Conservation (phyloP, 2,329 filamentous ascomycete species). For the Thielaviopsis populi region DNA sequence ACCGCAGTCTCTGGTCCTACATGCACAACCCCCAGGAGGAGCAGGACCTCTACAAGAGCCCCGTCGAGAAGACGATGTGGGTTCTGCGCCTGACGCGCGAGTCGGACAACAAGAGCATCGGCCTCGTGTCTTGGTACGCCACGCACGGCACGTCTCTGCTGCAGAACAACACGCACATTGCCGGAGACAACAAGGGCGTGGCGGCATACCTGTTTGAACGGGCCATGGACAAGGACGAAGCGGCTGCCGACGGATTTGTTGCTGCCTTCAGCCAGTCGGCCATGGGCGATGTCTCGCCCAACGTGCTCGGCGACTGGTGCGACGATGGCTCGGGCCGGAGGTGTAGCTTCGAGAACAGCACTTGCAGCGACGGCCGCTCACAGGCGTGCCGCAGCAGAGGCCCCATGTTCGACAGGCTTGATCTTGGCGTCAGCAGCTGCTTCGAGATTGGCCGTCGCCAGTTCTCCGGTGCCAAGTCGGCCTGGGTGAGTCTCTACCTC, state of each 20-base stretch:
- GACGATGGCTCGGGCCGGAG: constrained; percentile 60
- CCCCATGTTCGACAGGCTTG: constrained; percentile 48
- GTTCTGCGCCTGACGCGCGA: constrained; percentile 62
- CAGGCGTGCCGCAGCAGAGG: constrained; percentile 57
- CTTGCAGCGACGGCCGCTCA: constrained; percentile 52
- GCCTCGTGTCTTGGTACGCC: constrained; percentile 78
- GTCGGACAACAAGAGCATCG: constrained; percentile 61
- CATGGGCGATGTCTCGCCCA: constrained; percentile 79
- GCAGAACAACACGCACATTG: constrained; percentile 78
- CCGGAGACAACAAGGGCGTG: constrained; percentile 94
- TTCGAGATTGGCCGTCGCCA: constrained; percentile 59
- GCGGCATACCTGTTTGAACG: constrained; percentile 75
- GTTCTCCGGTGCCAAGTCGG: constrained; percentile 39
- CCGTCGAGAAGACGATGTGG: constrained; percentile 48
- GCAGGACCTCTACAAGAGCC: constrained; percentile 47
- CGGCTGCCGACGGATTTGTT: constrained; percentile 53
- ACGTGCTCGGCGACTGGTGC: constrained; percentile 70
- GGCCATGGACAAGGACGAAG: constrained; percentile 37
- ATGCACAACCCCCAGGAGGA: constrained; percentile 70
- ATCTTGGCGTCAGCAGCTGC: constrained; percentile 60
- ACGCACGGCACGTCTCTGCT: constrained; percentile 85
- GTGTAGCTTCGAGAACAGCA: constrained; percentile 63
- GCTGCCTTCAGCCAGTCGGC: constrained; percentile 86
- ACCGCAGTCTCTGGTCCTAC: constrained; percentile 78
- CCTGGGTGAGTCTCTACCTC: constrained; percentile 4